Base-by-base conservation (phyloP, 192 early-diverging fungal genomes). In the Coemansia sp. region DNA sequence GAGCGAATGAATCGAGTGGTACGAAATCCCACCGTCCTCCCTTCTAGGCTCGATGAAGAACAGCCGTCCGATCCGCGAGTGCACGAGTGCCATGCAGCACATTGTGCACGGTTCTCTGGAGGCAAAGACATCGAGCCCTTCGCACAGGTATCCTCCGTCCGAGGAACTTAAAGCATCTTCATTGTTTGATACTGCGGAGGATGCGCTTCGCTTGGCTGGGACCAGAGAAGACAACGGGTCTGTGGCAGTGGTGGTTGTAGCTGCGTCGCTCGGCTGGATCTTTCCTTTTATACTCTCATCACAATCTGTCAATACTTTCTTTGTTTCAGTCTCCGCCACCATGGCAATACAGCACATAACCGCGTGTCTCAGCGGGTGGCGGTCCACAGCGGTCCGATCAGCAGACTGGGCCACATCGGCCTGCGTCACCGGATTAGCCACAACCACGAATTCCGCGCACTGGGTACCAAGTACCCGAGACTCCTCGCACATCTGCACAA, bases 11-110 rank as follows among this genome's bases (percentile, higher is more conserved):
- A 83, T 71, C 26, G 62, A 61, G 55, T 78, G 75, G 15, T 52
- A 41, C 18, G 60, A 70, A 13, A 83, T 72, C 6, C 80, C 69
- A 4, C 80, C 80, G 18, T 57, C 43, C 0, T 10, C 18, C n/a
- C 6, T n/a, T 10, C 41, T 65, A 13, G 57, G 7, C 2, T 72
- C 46, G 3, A 83, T 16, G 51, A 74, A 95, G 69, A 96, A 98
- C n/a, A 98, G 89, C 6, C 94, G 84, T 6, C 88, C 86, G 47
- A 98, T 87, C 7, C 95, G 87, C 16, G 95, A 98, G 75, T 98
- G 95, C n/a, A 98, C 88, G 39, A 98, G 71, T 2, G 91, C 94
- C 95, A 98, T 98, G 0, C 90, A 82, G 43, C 95, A 98, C 95
- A 96, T 98, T 18, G 87, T 86, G 57, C 95, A 98, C 6, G 95